Percentiles rank a stretch among this genome's conserved stretches.
phyloP scores from a whole-genome alignment of 441 rosid species.

The Erysimum cheiri region DNA sequence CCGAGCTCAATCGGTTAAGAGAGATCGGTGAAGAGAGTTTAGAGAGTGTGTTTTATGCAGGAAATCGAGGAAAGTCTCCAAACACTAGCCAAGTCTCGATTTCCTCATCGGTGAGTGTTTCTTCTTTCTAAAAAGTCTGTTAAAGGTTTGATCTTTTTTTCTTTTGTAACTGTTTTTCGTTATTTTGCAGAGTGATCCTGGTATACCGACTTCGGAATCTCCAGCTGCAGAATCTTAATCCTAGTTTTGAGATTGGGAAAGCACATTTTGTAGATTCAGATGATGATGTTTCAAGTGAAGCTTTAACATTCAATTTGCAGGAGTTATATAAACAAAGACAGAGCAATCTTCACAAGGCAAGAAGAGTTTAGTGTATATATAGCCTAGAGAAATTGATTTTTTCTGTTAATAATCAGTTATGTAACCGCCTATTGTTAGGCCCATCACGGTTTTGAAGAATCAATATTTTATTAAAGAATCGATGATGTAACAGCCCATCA shows the following conservation, averaged over 20 bases:
- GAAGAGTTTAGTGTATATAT: slow-evolving; percentile 28
- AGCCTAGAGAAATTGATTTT: slow-evolving; percentile 19
- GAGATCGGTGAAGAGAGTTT: slow-evolving; percentile 58
- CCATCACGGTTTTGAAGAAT: not conserved
- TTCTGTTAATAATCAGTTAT: slow-evolving; percentile 4
- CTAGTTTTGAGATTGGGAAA: slow-evolving; percentile 26
- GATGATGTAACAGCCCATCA: not conserved
- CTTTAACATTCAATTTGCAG: not conserved
- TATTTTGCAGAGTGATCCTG: slow-evolving; percentile 40
- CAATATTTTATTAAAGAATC: not conserved
- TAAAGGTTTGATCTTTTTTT: not conserved
- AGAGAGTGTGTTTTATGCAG: slow-evolving; percentile 40
- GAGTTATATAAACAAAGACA: not conserved
- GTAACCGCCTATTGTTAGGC: slow-evolving; percentile 17
- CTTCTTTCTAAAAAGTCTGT: not conserved
- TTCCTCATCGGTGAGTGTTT: slow-evolving; percentile 53
- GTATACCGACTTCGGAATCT: slow-evolving; percentile 25
- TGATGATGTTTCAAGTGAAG: slow-evolving; percentile 7
- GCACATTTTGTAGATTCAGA: not conserved
- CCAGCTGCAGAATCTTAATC: slow-evolving; percentile 35
- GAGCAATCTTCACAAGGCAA: slow-evolving; percentile 22
- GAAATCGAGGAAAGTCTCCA: slow-evolving; percentile 43
- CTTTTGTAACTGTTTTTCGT: not conserved
- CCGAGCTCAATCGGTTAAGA: slow-evolving; percentile 58
- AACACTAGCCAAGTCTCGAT: slow-evolving; percentile 42